phyloP scores from a whole-genome alignment of 345 rosid genomes.

The Salix koriyanagi region DNA sequence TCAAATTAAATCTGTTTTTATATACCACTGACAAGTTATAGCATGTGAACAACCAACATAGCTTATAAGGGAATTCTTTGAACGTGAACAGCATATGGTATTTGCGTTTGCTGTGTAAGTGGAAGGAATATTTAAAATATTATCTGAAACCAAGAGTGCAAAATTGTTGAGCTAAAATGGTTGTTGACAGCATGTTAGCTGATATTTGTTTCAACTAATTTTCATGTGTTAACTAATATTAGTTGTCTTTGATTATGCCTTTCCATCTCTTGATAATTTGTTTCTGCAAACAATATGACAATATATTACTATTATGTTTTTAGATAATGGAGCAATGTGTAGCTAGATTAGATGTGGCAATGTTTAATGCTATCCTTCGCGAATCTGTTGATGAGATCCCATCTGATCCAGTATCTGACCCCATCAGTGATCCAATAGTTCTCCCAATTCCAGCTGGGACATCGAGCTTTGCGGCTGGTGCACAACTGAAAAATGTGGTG shows the following conservation, averaged over 20 bases:
- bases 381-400: conserved; percentile 81
- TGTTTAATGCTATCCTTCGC: conserved; percentile 96
- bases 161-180: neutral
- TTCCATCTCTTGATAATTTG: neutral
- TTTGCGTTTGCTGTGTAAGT: neutral
- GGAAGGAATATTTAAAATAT: neutral
- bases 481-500: conserved; percentile 79
- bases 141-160: neutral
- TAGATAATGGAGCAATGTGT: conserved; percentile 97
- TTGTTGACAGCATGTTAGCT: neutral
- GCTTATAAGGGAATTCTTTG: no score
- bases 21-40: neutral
- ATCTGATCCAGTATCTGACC: conserved; percentile 92
- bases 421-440: conserved; percentile 68
- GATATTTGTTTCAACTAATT: neutral
- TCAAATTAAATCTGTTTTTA: no score
- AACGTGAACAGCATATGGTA: neutral
- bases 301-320: neutral
- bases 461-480: conserved; percentile 90
- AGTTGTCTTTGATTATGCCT: neutral
- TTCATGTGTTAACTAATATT: neutral
- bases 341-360: conserved; percentile 88
- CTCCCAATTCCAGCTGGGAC: conserved; percentile 78
- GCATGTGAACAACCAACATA: no score
- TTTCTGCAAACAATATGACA: neutral